Evolutionary conservation across 1,139 yeast genomes (phyloP), one percentile per base, ranked within the genome.

Genomic region (Eremothecium cymbalariae): DNA sequence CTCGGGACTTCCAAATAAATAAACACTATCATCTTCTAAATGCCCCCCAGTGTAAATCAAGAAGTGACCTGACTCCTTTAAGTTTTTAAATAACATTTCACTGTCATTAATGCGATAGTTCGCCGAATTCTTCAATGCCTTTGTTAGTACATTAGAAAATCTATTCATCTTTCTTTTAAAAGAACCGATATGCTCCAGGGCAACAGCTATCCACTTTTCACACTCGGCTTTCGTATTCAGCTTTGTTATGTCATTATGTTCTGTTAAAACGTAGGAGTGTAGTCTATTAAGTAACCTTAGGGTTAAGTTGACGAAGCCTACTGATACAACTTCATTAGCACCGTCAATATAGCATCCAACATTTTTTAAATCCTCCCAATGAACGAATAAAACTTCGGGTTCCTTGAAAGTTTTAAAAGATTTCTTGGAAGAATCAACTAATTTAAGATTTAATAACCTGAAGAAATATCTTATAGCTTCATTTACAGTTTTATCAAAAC

Each of bases 341-440:
- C 90, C 88, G 37, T 81, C 85, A 22, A 88, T 74, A 42, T 70
- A 71, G 38, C 63, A 68, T 24, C 96, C 95, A 18, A 85, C 68
- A 47, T 77, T 76, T 47, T 74, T 81, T 45, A 90, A 64, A 47
- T 79, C 78, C 30, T 68, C 67, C 83, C 94, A 88, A 19, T 80
- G 77, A 44, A 74, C 78, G 49, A 82, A 83, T 35, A 90, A 63
- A 50, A 82, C 88, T 50, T 90, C 98, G 0, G 95, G 93, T 51
- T 86, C 96, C 51, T 85, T 85, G 56, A 84, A 85, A 0, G 95
- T 82, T 48, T 90, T 71, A 60, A 84, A 81, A 13, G 78, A 70
- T 4, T 77, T 70, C 37, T 77, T 72, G 0, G 90, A 76, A 43
- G 88, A 75, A 48, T 85, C 94, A 36, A 85, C 64, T 34, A 88